Evolutionary conservation across 75 land plant species (phyloP).

Genomic region (Picea glauca): DNA sequence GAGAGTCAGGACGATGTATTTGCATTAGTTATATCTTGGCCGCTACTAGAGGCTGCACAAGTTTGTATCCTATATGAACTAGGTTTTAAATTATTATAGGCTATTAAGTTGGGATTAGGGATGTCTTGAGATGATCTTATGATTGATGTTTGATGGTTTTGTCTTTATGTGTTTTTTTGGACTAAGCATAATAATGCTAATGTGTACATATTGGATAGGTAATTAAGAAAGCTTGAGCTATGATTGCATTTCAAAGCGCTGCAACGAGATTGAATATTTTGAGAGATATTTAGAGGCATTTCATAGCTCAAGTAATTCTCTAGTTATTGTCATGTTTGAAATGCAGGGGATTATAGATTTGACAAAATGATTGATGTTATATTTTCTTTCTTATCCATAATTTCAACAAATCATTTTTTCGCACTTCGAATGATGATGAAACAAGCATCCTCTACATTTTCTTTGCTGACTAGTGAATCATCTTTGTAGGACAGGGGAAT

Average conservation of each 20-base stretch:
- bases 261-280: not conserved
- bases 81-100: not conserved
- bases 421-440: not conserved
- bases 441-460: not conserved
- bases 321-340: not conserved
- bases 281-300: not conserved
- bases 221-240: not conserved
- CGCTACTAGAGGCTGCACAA: too few species aligned
- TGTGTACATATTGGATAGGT: not conserved
- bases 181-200: not conserved
- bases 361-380: not conserved
- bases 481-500: not conserved
- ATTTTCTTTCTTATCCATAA: not conserved
- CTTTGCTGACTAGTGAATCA: not conserved
- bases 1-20: not conserved
- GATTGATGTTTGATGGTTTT: too few species aligned
- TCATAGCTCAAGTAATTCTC: not conserved
- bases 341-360: not conserved
- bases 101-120: not conserved
- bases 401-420: not conserved
- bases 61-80: too few species aligned
- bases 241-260: not conserved
- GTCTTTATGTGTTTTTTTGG: too few species aligned
- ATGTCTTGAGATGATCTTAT: too few species aligned
- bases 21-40: not conserved